phyloP scores from a whole-genome alignment of 768 basidiomycete species.

The Paxillus involutus region DNA sequence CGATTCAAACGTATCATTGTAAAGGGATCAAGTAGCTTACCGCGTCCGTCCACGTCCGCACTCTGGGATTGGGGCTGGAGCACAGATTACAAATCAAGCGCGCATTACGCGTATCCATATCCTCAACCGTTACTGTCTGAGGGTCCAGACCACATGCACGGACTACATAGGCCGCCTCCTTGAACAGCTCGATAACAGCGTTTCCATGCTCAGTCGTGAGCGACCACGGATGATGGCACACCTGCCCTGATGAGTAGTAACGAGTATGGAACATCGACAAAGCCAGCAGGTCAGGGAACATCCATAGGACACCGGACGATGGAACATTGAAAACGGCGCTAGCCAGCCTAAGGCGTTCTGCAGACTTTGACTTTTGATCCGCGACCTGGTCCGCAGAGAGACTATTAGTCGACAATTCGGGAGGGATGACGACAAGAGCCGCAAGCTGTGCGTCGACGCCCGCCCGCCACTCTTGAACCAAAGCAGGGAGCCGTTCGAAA shows the following conservation, averaged over 20 bases:
- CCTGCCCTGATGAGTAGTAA: neutral
- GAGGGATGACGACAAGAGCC: neutral
- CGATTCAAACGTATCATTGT: too few relatives aligned
- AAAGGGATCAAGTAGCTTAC: too few relatives aligned
- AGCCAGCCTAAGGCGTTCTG: neutral
- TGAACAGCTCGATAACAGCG: neutral
- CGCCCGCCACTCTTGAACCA: neutral
- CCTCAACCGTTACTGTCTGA: neutral
- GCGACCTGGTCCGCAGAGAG: too few relatives aligned
- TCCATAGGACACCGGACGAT: neutral
- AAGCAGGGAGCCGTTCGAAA: neutral
- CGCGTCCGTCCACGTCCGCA: neutral
- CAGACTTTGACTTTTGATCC: neutral
- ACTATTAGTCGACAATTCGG: neutral
- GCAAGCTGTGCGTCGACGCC: neutral
- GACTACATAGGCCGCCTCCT: neutral
- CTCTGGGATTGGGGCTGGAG: neutral
- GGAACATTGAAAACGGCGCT: neutral
- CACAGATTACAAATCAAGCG: neutral
- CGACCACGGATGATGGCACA: neutral
- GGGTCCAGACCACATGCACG: slow-evolving; percentile 5
- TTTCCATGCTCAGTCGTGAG: neutral
- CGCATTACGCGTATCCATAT: slow-evolving; percentile 3
- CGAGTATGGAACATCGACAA: neutral
- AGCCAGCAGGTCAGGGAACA: neutral